These are phyloP conservation scores for Fusarium succisae DNA, from an alignment of 2,329 filamentous ascomycete species.

Conservation along the genomic window DNA sequence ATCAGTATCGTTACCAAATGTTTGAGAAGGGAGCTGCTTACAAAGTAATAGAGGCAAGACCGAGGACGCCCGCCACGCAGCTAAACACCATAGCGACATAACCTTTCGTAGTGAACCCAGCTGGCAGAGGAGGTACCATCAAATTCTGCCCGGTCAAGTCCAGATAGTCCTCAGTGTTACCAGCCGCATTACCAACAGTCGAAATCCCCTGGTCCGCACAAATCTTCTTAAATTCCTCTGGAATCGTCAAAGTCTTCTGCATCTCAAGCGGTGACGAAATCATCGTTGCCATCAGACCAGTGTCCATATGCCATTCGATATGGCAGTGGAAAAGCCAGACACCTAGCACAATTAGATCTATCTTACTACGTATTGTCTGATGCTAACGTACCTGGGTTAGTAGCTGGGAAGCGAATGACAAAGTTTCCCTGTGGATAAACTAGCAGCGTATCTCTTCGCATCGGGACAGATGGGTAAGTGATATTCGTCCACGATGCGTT, in stretches of 20 bases:
- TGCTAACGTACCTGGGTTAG: not conserved
- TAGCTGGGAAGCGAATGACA: not conserved
- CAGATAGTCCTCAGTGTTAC: not conserved
- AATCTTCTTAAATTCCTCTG: not conserved
- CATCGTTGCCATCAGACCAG: not conserved
- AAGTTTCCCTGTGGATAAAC: not conserved
- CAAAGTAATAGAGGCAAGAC: not conserved
- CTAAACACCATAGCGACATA: not conserved
- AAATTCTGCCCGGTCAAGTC: not conserved
- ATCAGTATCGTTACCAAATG: too few species aligned
- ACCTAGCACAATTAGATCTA: not conserved
- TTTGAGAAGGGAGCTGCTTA: too few species aligned
- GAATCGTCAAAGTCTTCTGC: not conserved
- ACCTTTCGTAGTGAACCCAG: not conserved
- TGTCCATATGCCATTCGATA: not conserved
- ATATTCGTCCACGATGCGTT: not conserved
- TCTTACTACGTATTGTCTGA: accelerated
- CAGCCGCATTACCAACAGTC: not conserved
- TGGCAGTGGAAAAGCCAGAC: not conserved
- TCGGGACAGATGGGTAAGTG: not conserved
- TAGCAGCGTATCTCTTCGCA: not conserved
- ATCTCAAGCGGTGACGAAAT: not conserved
- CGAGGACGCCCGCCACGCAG: not conserved
- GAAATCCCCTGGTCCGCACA: not conserved
- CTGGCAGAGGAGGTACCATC: not conserved